Base-by-base conservation (phyloP, 257 asterid genomes). In the Solanum piurae region DNA sequence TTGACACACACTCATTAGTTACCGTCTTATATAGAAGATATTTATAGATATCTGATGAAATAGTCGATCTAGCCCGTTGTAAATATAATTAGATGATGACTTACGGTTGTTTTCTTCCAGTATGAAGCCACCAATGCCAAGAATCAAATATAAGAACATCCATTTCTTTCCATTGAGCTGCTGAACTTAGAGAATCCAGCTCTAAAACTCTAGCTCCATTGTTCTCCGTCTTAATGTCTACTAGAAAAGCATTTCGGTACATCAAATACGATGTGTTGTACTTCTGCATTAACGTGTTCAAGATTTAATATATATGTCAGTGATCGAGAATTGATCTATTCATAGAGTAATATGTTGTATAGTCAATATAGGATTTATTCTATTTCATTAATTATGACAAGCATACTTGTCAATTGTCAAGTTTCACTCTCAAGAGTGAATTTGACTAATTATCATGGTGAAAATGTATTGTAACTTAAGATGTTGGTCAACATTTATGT, bases 121-220 rank as follows among this genome's bases (percentile, higher is more conserved):
- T 37, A 75, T 92, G 94, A 87, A 91, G 92, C 98, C 98, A 94
- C 98, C 94, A 93, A 68, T 93, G 95, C 94, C 94, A 91, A 6
- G 94, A 72, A 86, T 90, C 90, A 86, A 93, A 93, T 71, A 93
- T 87, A 76, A 93, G 86, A n/a, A 90, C 52, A 55, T 91, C 89
- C 40, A 55, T 86, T 31, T 87, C 79, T 49, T 88, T 89, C 95
- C 95, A 93, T 44, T 66, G 89, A 2, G 87, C 37, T 44, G 89
- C 86, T 6, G 83, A 66, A 8, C 86, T 85, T 5, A 93, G 68
- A 3, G 95, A 91, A 83, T 90, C 85, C 23, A 91, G 88, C n/a
- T 90, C 88, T 85, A 93, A 75, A 49, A 93, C 89, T 88, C 92
- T 84, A 18, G 7, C 16, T 2, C 20, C 85, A 40, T 86, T 83